Evolutionary conservation across 495 filamentous ascomycete genomes (phyloP), one percentile per base, ranked within the genome.

Genomic region (Xeromyces bisporus): DNA sequence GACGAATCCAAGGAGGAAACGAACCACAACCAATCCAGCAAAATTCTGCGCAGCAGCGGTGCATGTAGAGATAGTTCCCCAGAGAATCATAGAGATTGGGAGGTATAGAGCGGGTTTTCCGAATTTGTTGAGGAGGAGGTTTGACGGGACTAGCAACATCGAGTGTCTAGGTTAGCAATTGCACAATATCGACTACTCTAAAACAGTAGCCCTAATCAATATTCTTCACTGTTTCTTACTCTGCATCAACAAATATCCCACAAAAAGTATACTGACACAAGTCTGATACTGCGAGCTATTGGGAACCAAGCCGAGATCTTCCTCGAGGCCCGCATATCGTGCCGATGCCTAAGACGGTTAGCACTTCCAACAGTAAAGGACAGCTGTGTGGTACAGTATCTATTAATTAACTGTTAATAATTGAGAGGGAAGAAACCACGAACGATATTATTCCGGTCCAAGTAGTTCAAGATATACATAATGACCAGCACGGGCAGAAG

Each of bases 381-480:
- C n/a, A n/a, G n/a, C n/a, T n/a, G n/a, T n/a, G n/a, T n/a, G n/a
- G n/a, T n/a, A n/a, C n/a, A n/a, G n/a, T n/a, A n/a, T n/a, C n/a
- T n/a, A n/a, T n/a, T n/a, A n/a, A n/a, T n/a, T n/a, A n/a, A n/a
- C n/a, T n/a, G n/a, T n/a, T n/a, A n/a, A n/a, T n/a, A n/a, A n/a
- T n/a, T n/a, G n/a, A n/a, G 26, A 18, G 13, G 20, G 17, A 3
- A 30, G 26, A 27, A 24, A n/a, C 39, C 33, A 26, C 53, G 27
- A 6, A 47, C 67, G 31, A 66, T 69, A 29, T 72, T 66, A 41
- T 71, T 71, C 39, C 80, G 65, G 49, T 85, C 80, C 36, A 86
- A 59, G 49, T 84, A 89, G 44, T 85, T 86, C 44, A 85, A 51
- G 40, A 86, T 79, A 44, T 85, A 84, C 71, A 79, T 77, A 34